Conservation (phyloP, 2,329 filamentous ascomycete species). For the Sporothrix brunneoviolacea region DNA sequence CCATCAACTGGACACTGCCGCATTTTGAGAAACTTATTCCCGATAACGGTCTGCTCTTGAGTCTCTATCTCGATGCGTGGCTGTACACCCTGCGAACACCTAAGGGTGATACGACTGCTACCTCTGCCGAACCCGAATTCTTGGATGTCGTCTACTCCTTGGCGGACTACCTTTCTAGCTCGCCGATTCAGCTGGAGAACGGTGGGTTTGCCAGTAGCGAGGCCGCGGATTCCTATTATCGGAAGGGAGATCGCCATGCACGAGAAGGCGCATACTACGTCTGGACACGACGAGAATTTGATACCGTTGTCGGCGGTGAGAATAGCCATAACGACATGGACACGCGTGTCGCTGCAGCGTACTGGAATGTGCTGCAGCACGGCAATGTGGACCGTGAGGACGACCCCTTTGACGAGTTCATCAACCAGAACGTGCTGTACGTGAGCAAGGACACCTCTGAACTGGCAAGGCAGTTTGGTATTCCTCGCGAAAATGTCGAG, state of each 20-base stretch:
- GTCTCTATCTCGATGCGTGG: constrained; percentile 82
- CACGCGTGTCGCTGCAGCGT: constrained; percentile 67
- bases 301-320: constrained; percentile 57
- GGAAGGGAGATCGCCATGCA: constrained; percentile 69
- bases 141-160: constrained; percentile 74
- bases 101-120: not conserved
- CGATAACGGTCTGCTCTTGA: constrained; percentile 81
- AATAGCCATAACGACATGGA: constrained; percentile 43
- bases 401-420: constrained; percentile 88
- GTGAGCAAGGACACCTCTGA: constrained; percentile 61
- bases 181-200: constrained; percentile 57
- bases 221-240: constrained; percentile 77
- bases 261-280: constrained; percentile 90
- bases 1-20: constrained; percentile 84
- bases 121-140: constrained; percentile 55
- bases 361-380: constrained; percentile 77
- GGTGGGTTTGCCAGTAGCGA: constrained; percentile 86
- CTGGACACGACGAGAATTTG: constrained; percentile 85
- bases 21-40: constrained; percentile 98
- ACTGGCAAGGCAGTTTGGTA: constrained; percentile 67
- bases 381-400: constrained; percentile 79
- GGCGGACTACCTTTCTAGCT: constrained; percentile 73
- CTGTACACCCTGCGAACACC: constrained; percentile 38
- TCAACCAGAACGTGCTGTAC: constrained; percentile 84
- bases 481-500: constrained; percentile 62